phyloP scores from a whole-genome alignment of 257 asterid genomes.

The Cynanchum wilfordii region DNA sequence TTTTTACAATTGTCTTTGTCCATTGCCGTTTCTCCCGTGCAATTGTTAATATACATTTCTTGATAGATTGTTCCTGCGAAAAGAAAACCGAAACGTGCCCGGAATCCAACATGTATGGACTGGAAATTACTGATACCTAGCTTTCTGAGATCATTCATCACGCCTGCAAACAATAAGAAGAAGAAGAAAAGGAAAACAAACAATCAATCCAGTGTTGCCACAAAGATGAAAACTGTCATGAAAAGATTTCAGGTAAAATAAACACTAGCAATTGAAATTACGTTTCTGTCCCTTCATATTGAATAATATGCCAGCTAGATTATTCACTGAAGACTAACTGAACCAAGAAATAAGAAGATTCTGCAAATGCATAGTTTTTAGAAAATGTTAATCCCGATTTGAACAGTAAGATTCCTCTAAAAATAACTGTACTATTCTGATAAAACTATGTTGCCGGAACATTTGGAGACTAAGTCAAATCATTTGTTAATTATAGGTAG shows the following conservation, averaged over 20 bases:
- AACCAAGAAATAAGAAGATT: not conserved
- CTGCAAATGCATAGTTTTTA: not conserved
- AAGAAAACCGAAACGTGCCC: constrained; percentile 15
- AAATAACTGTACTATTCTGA: not conserved
- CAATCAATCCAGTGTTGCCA: constrained; percentile 3
- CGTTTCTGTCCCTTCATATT: not conserved
- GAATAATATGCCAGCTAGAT: not conserved
- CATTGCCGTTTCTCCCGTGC: not conserved
- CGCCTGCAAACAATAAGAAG: not conserved
- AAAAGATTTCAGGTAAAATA: constrained; percentile 1
- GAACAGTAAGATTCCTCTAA: not conserved
- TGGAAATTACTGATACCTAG: constrained; percentile 34
- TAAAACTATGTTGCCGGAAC: constrained; percentile 11
- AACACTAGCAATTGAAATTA: not conserved
- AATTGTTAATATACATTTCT: not conserved
- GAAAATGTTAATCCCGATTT: not conserved
- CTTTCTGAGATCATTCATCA: constrained; percentile 24
- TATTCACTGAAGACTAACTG: not conserved
- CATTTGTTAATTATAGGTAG: not conserved
- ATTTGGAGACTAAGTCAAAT: constrained; percentile 18
- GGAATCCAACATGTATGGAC: constrained; percentile 30
- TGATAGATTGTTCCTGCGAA: constrained; percentile 22
- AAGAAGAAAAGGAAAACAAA: not conserved
- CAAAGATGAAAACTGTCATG: constrained; percentile 5
- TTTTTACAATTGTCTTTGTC: not conserved